Base-by-base conservation (phyloP, 805 yeast genomes). In the Kuraishia cidri region DNA sequence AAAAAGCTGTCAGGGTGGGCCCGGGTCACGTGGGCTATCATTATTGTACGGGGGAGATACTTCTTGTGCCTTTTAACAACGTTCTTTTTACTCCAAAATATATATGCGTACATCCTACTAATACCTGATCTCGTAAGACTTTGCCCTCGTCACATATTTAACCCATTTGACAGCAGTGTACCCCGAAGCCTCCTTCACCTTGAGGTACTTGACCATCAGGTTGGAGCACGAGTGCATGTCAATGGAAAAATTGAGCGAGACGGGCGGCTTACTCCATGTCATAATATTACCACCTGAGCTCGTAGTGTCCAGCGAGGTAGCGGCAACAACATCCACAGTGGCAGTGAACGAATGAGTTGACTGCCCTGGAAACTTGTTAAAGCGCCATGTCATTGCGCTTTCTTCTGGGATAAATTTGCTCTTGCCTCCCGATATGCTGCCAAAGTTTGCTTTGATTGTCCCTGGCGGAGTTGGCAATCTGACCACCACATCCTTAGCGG, bases 161-260 rank as follows among this genome's bases (percentile, higher is more conserved):
- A 88, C 94, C 94, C 94, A 86, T 51, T 88, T 90, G 15, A 83
- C 75, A 0, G 94, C 76, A 18, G 69, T 61, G 56, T 85, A 84
- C 34, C 72, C 72, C 6, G 45, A 57, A 46, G 52, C 67, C 58
- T 59, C 88, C 67, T 38, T 60, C 4, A 90, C 79, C 48, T 73
- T 75, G 43, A 88, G 62, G 50, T 72, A 81, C 39, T 80, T 69
- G 24, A 88, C 90, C 12, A 72, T 69, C 29, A 85, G 60, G 0
- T 95, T 94, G 6, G 90, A 77, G 38, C 80, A 64, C 9, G 88
- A 76, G 50, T 74, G 81, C 83, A 80, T 82, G 34, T 79, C 69
- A 31, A 88, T 58, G 27, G 64, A 63, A 50, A 90, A 88, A 31
- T 67, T 69, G 45, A 85, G 52, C 2, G 79, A 66, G 20, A 88